A percentile compares a stretch with the other conserved stretches of the same genome.
Evolutionary conservation across 768 basidiomycete genomes (phyloP).

Genomic region (Mycena alexandri): DNA sequence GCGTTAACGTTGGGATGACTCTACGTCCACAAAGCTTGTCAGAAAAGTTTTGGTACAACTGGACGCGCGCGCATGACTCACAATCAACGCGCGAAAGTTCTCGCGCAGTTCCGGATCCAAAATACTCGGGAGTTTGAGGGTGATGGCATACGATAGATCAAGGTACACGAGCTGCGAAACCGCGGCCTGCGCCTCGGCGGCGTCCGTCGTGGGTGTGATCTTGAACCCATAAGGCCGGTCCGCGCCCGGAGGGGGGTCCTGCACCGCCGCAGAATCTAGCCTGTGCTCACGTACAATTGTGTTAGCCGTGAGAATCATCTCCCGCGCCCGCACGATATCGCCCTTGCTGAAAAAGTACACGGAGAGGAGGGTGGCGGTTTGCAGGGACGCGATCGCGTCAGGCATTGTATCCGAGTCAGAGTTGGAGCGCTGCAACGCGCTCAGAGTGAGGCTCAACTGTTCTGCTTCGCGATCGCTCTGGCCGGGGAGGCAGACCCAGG

Average conservation of each 20-base stretch:
- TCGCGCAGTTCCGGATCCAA: background rate
- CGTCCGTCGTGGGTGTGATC: background rate
- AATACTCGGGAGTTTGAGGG: constrained; percentile 9
- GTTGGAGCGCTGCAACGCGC: background rate
- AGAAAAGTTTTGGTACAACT: no score
- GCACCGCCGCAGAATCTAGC: background rate
- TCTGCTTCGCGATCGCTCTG: constrained; percentile 18
- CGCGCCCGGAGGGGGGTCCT: background rate
- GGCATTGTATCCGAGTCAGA: background rate
- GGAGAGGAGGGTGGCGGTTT: constrained; percentile 12
- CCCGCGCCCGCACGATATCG: constrained; percentile 9
- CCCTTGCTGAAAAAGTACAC: constrained; percentile 28
- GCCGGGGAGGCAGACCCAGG: constrained; percentile 8
- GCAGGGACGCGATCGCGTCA: constrained; percentile 15
- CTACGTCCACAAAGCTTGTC: background rate
- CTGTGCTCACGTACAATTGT: background rate
- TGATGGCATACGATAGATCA: constrained; percentile 19
- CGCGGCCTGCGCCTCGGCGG: constrained; percentile 17
- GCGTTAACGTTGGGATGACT: background rate
- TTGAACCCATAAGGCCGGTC: background rate
- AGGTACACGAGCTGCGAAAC: constrained; percentile 28
- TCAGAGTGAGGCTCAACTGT: background rate
- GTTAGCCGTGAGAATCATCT: constrained; percentile 7
- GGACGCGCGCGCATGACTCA: constrained; percentile 2
- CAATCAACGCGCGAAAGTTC: constrained; percentile 8